Percentiles rank a stretch among this genome's conserved stretches.
These are phyloP conservation scores for Aspergillus haitiensis DNA, from an alignment of 495 filamentous ascomycete genomes.

Conservation along the genomic window DNA sequence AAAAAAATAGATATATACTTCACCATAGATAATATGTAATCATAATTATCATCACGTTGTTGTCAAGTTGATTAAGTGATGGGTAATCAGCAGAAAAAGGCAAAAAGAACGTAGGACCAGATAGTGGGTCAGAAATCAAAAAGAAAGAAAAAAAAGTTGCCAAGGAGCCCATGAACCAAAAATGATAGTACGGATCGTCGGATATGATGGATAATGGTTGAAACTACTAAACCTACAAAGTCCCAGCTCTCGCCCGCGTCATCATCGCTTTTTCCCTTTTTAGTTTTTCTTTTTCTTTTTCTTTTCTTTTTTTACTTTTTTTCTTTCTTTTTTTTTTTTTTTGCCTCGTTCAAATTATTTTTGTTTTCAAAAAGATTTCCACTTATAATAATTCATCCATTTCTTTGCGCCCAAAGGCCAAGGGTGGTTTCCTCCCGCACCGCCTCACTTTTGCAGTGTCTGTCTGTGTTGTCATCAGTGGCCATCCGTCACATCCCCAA, in stretches of 20 bases:
- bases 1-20: not conserved
- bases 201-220: constrained; percentile 13
- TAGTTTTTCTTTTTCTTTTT: constrained; percentile 6
- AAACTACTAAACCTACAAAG: constrained; percentile 7
- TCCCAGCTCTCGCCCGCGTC: constrained; percentile 21
- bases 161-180: constrained; percentile 1
- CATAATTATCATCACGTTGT: constrained; percentile 4
- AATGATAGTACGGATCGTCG: constrained; percentile 17
- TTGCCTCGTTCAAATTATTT: not conserved
- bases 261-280: constrained; percentile 17
- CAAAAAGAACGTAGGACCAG: too few relatives aligned
- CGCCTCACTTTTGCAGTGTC: constrained; percentile 24
- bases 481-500: constrained; percentile 5
- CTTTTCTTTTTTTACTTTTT: too few relatives aligned
- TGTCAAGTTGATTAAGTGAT: not conserved
- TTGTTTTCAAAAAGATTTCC: not conserved
- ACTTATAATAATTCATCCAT: constrained; percentile 3
- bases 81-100: too few relatives aligned
- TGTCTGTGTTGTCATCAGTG: constrained; percentile 20
- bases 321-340: not conserved
- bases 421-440: constrained; percentile 17
- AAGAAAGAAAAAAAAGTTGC: not conserved
- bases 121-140: too few relatives aligned
- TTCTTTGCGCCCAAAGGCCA: constrained; percentile 13
- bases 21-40: not conserved